Percentiles rank a stretch among this genome's conserved stretches.
phyloP scores from a whole-genome alignment of 2,329 filamentous ascomycete species.

The Teratosphaeriaceae sp. region DNA sequence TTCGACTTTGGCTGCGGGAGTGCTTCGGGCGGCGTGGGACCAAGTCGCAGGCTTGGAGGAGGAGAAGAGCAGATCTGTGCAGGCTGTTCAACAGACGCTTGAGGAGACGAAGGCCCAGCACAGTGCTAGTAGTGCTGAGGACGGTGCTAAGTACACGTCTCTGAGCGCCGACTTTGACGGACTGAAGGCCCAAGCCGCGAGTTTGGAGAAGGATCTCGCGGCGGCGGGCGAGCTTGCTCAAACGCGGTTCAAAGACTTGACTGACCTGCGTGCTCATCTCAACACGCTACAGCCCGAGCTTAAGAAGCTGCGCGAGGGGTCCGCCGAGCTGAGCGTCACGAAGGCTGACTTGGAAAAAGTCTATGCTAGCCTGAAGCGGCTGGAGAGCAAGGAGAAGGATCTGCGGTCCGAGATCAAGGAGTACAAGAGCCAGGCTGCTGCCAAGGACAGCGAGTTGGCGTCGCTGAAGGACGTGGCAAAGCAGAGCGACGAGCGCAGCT shows the following conservation, averaged over 20 bases:
- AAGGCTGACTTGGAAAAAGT: constrained; percentile 67
- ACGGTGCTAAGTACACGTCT: constrained; percentile 48
- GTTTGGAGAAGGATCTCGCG: constrained; percentile 73
- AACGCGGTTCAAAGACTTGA: constrained; percentile 79
- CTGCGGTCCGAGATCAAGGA: constrained; percentile 65
- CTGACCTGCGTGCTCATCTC: constrained; percentile 69
- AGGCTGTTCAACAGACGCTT: constrained; percentile 57
- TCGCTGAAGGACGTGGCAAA: constrained; percentile 70
- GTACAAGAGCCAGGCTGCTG: constrained; percentile 62
- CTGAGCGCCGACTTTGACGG: constrained; percentile 62
- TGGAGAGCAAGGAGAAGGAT: constrained; percentile 79
- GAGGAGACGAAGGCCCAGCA: constrained; percentile 46
- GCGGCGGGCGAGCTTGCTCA: constrained; percentile 83
- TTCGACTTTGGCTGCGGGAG: constrained; percentile 43
- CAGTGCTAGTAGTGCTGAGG: constrained; percentile 39
- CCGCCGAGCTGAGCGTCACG: constrained; percentile 62
- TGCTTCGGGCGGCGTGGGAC: constrained; percentile 43
- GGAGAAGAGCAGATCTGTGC: constrained; percentile 50
- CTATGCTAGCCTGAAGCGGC: constrained; percentile 58
- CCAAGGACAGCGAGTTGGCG: constrained; percentile 73
- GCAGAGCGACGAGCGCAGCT: constrained; percentile 63
- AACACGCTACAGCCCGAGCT: constrained; percentile 85
- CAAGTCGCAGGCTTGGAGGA: constrained; percentile 46
- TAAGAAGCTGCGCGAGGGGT: constrained; percentile 69
- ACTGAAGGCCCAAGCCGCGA: constrained; percentile 61